These are phyloP conservation scores for Salix dunnii DNA, from an alignment of 345 rosid species.

Conservation along the genomic window DNA sequence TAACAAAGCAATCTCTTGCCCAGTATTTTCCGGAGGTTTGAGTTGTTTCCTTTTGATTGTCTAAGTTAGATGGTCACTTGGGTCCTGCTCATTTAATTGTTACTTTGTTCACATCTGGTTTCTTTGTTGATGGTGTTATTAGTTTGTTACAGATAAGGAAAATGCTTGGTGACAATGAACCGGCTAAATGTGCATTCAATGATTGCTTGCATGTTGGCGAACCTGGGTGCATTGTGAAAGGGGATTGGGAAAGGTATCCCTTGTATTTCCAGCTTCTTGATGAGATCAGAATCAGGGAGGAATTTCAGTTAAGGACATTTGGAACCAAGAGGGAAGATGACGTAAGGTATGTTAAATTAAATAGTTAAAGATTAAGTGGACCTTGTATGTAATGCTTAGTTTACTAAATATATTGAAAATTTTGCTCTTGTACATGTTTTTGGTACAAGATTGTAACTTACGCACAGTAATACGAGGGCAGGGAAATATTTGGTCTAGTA, in stretches of 20 bases:
- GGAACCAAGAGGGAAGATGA: conserved; percentile 88
- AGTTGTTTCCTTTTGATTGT: not conserved
- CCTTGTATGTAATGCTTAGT: not conserved
- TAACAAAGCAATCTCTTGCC: conserved; percentile 83
- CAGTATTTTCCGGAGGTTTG: conserved; percentile 84
- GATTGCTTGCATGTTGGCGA: conserved; percentile 86
- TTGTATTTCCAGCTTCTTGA: conserved; percentile 78
- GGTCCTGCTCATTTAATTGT: not conserved
- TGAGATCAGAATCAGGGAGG: conserved; percentile 83
- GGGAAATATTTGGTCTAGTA: not conserved
- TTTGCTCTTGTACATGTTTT: not conserved
- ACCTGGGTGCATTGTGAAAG: conserved; percentile 74
- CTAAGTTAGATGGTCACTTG: not conserved
- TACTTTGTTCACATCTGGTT: not conserved
- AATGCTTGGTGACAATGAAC: conserved; percentile 38
- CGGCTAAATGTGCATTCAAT: conserved; percentile 63
- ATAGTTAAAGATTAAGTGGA: not conserved
- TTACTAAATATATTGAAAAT: not conserved
- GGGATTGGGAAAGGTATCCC: conserved; percentile 83
- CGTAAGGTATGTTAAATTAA: conserved; percentile 53
- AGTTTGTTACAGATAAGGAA: conserved; percentile 41
- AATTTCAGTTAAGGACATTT: conserved; percentile 77
- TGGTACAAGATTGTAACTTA: not conserved
- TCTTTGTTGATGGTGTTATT: not conserved
- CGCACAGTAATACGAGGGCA: no score